These are phyloP conservation scores for Bertia moriformis DNA, from an alignment of 2,329 filamentous ascomycete genomes.

Conservation along the genomic window DNA sequence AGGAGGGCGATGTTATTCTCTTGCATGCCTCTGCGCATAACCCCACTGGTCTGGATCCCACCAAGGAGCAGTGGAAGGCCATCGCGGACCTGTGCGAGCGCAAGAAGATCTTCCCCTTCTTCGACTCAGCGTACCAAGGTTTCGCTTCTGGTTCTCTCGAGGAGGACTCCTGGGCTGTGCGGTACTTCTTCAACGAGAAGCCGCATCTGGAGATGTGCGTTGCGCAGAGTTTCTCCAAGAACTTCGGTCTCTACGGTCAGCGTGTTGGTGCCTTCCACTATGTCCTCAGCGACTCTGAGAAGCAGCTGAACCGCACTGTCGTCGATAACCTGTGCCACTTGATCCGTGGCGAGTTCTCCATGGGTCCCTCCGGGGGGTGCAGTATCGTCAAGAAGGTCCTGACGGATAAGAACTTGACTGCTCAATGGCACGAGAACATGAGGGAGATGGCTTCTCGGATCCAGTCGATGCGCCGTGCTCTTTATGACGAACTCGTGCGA, in stretches of 20 bases:
- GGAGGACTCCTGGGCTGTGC: constrained; percentile 9
- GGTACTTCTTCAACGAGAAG: constrained; percentile 6
- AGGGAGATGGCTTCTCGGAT: constrained; percentile 20
- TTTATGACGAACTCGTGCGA: constrained; percentile 15
- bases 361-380: neutral
- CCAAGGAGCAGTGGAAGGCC: constrained; percentile 8
- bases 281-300: neutral
- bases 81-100: constrained; percentile 7
- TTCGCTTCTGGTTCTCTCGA: constrained; percentile 8
- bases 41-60: constrained; percentile 11
- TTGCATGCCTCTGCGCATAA: constrained; percentile 12
- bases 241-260: constrained; percentile 18
- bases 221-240: constrained; percentile 39
- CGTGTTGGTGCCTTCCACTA: constrained; percentile 2
- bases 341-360: constrained; percentile 1
- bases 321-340: constrained; percentile 1
- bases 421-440: constrained; percentile 19
- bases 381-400: neutral
- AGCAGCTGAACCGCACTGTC: neutral
- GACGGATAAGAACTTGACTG: constrained; percentile 6
- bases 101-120: constrained; percentile 8
- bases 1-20: constrained; percentile 5
- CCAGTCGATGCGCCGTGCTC: constrained; percentile 14
- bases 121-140: constrained; percentile 11
- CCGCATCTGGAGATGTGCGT: constrained; percentile 26